phyloP scores from a whole-genome alignment of 768 basidiomycete species.

The Galerina marginata region DNA sequence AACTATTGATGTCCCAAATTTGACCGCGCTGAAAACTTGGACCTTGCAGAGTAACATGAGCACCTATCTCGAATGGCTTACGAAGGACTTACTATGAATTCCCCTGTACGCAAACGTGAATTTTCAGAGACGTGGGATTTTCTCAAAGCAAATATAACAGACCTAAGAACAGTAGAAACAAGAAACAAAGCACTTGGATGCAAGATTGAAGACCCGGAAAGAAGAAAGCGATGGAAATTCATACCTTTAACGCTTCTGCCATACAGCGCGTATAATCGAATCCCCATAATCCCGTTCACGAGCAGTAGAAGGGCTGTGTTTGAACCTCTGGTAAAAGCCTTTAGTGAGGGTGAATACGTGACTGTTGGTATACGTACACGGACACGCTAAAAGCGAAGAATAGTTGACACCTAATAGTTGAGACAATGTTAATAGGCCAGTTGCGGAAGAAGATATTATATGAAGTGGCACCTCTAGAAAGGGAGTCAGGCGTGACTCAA shows the following conservation, averaged over 20 bases:
- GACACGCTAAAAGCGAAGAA: constrained; percentile 3
- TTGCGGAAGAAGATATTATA: neutral
- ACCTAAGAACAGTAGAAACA: neutral
- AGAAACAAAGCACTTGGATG: neutral
- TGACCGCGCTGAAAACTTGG: neutral
- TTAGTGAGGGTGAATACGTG: neutral
- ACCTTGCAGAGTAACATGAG: neutral
- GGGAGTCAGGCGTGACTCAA: no score
- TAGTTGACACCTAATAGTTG: neutral
- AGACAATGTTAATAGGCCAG: neutral
- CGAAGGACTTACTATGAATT: neutral
- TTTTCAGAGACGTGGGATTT: neutral
- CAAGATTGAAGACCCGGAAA: neutral
- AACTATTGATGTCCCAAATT: constrained; percentile 1
- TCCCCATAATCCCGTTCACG: neutral
- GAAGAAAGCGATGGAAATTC: neutral
- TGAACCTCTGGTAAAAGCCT: neutral
- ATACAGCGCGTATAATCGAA: constrained; percentile 6
- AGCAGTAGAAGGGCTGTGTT: constrained; percentile 2
- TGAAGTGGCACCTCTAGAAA: neutral
- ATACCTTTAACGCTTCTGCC: neutral
- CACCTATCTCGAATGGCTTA: neutral
- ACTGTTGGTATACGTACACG: neutral
- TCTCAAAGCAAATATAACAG: neutral
- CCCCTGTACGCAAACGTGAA: neutral